Conservation (phyloP, 495 filamentous ascomycete species). For the Hypoxylon lienhwacheense region DNA sequence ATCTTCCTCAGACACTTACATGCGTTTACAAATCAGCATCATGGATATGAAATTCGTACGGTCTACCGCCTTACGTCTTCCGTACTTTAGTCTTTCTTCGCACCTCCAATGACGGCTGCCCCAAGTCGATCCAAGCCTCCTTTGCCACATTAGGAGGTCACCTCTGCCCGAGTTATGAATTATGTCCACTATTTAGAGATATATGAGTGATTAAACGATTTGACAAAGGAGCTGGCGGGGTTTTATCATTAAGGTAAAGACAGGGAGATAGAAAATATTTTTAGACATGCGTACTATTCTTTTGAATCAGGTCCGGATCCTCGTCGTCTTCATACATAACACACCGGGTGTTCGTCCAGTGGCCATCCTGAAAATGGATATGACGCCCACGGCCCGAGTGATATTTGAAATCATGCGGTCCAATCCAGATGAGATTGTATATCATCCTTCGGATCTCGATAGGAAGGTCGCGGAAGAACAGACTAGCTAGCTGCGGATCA, state of each 20-base stretch:
- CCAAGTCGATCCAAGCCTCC: conserved; percentile 38
- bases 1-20: conserved; percentile 23
- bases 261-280: not conserved
- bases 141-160: conserved; percentile 37
- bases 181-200: conserved; percentile 26
- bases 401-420: conserved; percentile 33
- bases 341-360: conserved; percentile 37
- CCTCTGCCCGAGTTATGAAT: conserved; percentile 26
- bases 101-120: conserved; percentile 39
- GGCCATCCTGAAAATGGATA: conserved; percentile 37
- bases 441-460: conserved; percentile 40
- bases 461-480: conserved; percentile 37
- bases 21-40: conserved; percentile 39
- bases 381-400: conserved; percentile 30
- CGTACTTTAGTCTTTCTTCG: conserved; percentile 33
- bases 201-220: not conserved
- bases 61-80: conserved; percentile 28
- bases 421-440: conserved; percentile 35
- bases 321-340: conserved; percentile 39
- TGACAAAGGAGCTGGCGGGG: not conserved
- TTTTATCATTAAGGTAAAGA: not conserved
- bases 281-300: conserved; percentile 24
- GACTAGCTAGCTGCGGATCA: conserved; percentile 21
- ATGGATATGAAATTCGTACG: conserved; percentile 35
- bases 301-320: conserved; percentile 34